These are phyloP conservation scores for Withania somnifera DNA, from an alignment of 305 asterid species.

Conservation along the genomic window DNA sequence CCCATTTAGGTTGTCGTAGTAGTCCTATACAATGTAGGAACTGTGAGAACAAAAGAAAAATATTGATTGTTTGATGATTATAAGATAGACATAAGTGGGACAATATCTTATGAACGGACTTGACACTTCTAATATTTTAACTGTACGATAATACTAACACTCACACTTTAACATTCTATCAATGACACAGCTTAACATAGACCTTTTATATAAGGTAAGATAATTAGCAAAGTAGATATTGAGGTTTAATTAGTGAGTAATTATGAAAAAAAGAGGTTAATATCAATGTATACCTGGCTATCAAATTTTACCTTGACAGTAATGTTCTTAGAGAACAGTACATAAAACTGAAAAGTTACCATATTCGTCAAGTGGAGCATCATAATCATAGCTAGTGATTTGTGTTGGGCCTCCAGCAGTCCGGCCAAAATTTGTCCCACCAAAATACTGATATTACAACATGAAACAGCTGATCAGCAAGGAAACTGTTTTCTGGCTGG, in stretches of 20 bases:
- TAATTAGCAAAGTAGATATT: not conserved
- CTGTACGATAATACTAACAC: not conserved
- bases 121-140: not conserved
- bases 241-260: not conserved
- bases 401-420: slow-evolving; percentile 88
- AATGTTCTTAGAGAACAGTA: not conserved
- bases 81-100: not conserved
- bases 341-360: slow-evolving; percentile 30
- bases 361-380: slow-evolving; percentile 93
- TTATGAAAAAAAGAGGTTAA: not conserved
- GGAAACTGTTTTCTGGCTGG: not conserved
- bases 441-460: slow-evolving; percentile 61
- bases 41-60: not conserved
- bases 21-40: slow-evolving; percentile 40
- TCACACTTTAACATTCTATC: not conserved
- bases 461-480: not conserved
- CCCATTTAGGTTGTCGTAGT: slow-evolving; percentile 89
- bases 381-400: slow-evolving; percentile 92
- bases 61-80: not conserved
- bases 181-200: not conserved
- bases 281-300: not conserved
- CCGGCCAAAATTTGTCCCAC: slow-evolving; percentile 94
- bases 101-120: not conserved
- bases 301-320: not conserved
- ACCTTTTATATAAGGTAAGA: not conserved